Evolutionary conservation across 2,329 filamentous ascomycete genomes (phyloP).

Genomic region (Fusarium agapanthi): DNA sequence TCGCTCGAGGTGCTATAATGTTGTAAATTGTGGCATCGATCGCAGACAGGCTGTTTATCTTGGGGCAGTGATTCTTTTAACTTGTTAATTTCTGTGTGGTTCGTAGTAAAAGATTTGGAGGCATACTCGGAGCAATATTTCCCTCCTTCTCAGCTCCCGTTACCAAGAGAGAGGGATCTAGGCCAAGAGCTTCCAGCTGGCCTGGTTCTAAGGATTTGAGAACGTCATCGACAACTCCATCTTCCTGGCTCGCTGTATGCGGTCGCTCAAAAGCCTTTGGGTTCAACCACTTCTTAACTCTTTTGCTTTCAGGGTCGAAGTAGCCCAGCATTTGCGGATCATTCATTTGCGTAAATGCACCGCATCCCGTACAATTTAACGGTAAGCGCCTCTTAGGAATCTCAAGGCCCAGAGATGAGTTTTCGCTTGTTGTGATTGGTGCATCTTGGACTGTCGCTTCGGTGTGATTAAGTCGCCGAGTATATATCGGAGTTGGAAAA

Average conservation of each 20-base stretch:
- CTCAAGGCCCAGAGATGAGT: neutral
- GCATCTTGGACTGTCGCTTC: constrained; percentile 25
- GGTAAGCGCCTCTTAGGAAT: constrained; percentile 53
- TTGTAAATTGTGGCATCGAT: constrained; percentile 83
- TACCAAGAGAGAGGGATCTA: constrained; percentile 54
- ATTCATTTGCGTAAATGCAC: constrained; percentile 68
- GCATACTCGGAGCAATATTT: constrained; percentile 28
- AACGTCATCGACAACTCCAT: constrained; percentile 57
- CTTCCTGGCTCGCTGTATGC: constrained; percentile 46
- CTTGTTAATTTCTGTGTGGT: constrained; percentile 9
- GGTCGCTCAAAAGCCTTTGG: constrained; percentile 28
- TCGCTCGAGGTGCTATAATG: constrained; percentile 73
- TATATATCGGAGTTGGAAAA: constrained; percentile 25
- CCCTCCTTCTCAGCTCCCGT: constrained; percentile 40
- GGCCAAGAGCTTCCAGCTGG: constrained; percentile 55
- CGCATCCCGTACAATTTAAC: constrained; percentile 69
- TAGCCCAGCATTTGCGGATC: constrained; percentile 63
- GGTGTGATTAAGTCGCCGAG: constrained; percentile 42
- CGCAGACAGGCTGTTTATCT: constrained; percentile 72
- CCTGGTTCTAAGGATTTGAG: constrained; percentile 54
- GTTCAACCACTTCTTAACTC: constrained; percentile 58
- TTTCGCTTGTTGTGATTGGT: neutral
- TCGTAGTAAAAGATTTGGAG: neutral
- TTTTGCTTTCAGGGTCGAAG: constrained; percentile 61
- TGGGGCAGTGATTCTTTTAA: constrained; percentile 13